Conservation (phyloP, 169 alveolate species). For the Plasmodium chabaudi region DNA sequence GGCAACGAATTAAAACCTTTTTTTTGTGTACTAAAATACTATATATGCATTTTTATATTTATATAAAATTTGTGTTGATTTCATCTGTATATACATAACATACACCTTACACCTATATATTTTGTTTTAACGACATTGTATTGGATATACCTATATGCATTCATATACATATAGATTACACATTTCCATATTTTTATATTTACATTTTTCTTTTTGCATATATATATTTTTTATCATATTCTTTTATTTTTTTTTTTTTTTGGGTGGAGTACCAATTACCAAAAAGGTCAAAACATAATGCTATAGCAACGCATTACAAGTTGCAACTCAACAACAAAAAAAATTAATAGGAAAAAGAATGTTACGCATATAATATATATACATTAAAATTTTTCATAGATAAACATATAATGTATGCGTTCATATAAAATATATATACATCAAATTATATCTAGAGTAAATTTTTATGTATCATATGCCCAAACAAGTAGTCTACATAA, state of each 20-base stretch:
- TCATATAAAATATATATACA: not conserved
- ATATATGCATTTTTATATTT: no score
- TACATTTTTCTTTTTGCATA: not conserved
- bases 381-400: no score
- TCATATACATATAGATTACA: not conserved
- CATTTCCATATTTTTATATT: not conserved
- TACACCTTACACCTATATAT: no score
- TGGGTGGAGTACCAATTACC: conserved; percentile 26
- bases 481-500: not conserved
- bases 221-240: not conserved
- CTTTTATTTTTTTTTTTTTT: not conserved
- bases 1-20: no score
- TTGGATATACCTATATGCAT: not conserved
- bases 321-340: conserved; percentile 22
- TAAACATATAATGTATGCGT: no score
- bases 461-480: not conserved
- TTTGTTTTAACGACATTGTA: no score
- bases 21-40: no score
- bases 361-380: not conserved
- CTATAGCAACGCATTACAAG: conserved; percentile 56
- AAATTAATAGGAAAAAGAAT: not conserved
- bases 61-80: no score
- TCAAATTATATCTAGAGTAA: not conserved
- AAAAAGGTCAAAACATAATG: conserved; percentile 4
- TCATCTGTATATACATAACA: no score